Conservation (phyloP, 805 yeast genomes). For the Ogataea allantospora region DNA sequence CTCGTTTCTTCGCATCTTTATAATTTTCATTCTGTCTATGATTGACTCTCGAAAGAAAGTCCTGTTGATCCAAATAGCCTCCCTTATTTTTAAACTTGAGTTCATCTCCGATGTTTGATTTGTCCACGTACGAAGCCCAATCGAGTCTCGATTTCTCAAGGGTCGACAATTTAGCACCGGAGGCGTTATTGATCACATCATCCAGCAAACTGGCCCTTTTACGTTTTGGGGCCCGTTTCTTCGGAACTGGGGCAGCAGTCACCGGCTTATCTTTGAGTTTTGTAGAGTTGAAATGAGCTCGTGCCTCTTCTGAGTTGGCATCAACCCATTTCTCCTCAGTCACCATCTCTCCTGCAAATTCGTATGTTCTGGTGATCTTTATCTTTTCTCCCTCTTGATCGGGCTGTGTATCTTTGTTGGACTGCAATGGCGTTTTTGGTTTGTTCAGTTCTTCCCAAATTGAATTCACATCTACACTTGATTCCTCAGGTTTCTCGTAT, state of each 20-base stretch:
- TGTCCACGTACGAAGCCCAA: constrained; percentile 93
- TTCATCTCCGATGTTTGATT: constrained; percentile 81
- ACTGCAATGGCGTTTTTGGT: no score
- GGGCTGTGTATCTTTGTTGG: constrained; percentile 1
- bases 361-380: constrained; percentile 72
- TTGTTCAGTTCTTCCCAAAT: constrained; percentile 56
- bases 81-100: constrained; percentile 77
- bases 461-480: constrained; percentile 43
- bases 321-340: constrained; percentile 79
- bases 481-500: constrained; percentile 25
- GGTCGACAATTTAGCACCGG: constrained; percentile 81
- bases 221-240: constrained; percentile 41
- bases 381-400: constrained; percentile 37
- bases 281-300: constrained; percentile 67
- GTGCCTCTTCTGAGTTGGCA: constrained; percentile 79
- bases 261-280: constrained; percentile 13
- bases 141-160: constrained; percentile 90
- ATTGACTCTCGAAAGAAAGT: constrained; percentile 77
- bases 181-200: constrained; percentile 66
- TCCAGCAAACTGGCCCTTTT: constrained; percentile 77
- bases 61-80: constrained; percentile 90
- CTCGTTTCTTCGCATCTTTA: constrained; percentile 36
- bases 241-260: constrained; percentile 1
- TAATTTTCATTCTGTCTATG: constrained; percentile 50
- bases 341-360: constrained; percentile 83